Conservation (phyloP, 2,329 filamentous ascomycete genomes). For the Cladosporium cucumerinum region DNA sequence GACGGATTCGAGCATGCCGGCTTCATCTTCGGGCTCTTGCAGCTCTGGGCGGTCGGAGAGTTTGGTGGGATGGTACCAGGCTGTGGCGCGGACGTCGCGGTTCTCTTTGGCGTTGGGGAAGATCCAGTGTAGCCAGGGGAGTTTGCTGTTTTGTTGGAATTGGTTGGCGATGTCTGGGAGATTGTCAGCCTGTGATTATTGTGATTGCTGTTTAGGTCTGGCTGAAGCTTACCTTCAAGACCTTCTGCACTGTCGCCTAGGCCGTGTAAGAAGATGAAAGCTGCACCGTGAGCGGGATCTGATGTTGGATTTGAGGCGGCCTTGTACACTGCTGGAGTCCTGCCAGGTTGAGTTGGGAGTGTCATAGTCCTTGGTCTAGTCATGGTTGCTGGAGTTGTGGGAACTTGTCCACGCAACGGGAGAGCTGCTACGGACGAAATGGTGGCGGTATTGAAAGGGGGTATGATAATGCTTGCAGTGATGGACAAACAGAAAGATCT, state of each 20-base stretch:
- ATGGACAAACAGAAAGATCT: neutral
- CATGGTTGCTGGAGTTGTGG: conserved; percentile 13
- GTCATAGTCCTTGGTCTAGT: conserved; percentile 30
- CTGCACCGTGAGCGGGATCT: conserved; percentile 40
- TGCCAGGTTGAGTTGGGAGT: conserved; percentile 26
- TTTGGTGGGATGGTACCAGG: conserved; percentile 46
- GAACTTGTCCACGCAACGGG: conserved; percentile 2
- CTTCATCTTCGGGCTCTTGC: conserved; percentile 47
- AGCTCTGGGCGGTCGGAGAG: conserved; percentile 42
- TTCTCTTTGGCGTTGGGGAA: conserved; percentile 50
- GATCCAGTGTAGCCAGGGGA: conserved; percentile 49
- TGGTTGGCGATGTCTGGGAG: conserved; percentile 30
- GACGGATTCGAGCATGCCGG: conserved; percentile 41
- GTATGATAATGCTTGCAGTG: neutral
- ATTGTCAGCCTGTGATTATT: neutral
- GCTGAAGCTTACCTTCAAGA: conserved; percentile 36
- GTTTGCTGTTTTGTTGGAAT: conserved; percentile 48
- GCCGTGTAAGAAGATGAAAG: conserved; percentile 47
- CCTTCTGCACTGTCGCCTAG: conserved; percentile 47
- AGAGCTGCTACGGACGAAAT: conserved; percentile 4
- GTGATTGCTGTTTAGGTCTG: neutral
- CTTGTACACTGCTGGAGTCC: conserved; percentile 37
- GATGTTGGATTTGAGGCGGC: conserved; percentile 34
- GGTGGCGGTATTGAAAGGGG: neutral
- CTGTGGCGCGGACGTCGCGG: conserved; percentile 44